Percentiles rank a stretch among this genome's conserved stretches.
Evolutionary conservation across 352 stramenopile species (phyloP).

Genomic region (Phytophthora crassamura): DNA sequence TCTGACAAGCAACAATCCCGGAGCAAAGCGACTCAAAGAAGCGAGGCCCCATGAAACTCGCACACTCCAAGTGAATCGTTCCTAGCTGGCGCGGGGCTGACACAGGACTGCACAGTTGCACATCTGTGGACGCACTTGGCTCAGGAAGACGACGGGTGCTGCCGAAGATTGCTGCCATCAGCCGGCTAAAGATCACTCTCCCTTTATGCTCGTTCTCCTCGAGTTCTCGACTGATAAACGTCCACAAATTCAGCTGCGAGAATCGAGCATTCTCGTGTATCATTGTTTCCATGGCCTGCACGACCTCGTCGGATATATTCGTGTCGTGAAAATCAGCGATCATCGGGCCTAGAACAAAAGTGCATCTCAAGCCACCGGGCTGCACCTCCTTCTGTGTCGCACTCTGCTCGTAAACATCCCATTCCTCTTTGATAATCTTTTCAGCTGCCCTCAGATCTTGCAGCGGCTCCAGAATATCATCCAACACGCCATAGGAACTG

Average conservation of each 20-base stretch:
- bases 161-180: conserved; percentile 12
- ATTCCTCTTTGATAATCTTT: no score
- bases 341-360: conserved; percentile 25
- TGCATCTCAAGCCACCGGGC: conserved; percentile 11
- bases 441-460: conserved; percentile 1
- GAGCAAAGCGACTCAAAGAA: conserved; percentile 19
- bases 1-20: conserved; percentile 16
- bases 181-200: conserved; percentile 5
- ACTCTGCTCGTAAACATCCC: conserved; percentile 1
- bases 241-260: conserved; percentile 17
- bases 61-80: conserved; percentile 7
- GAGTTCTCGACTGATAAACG: background rate
- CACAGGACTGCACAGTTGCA: background rate
- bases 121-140: background rate
- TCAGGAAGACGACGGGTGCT: background rate
- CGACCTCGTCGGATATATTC: background rate
- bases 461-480: conserved; percentile 1
- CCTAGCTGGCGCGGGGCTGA: conserved; percentile 2
- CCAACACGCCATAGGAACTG: conserved; percentile 6
- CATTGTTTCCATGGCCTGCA: conserved; percentile 5
- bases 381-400: background rate
- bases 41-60: background rate
- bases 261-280: conserved; percentile 8
- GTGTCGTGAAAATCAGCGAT: conserved; percentile 15
- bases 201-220: background rate